These are phyloP conservation scores for Aspergillus proliferans DNA, from an alignment of 2,329 filamentous ascomycete genomes.

Conservation along the genomic window DNA sequence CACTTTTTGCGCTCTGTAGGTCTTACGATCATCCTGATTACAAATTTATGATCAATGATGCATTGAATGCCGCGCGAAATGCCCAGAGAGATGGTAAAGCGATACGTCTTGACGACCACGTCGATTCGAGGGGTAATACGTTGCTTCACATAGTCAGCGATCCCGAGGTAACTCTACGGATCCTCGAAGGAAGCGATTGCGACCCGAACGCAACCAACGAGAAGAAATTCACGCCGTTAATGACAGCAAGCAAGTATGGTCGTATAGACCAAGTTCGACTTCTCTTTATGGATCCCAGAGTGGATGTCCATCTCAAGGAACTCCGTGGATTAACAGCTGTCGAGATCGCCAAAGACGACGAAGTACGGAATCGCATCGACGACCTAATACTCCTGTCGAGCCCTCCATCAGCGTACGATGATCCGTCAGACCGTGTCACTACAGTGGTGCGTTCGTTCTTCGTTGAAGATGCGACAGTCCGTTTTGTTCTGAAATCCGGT, in stretches of 20 bases:
- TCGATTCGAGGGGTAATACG: slow-evolving; percentile 89
- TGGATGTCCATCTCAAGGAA: slow-evolving; percentile 79
- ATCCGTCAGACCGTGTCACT: slow-evolving; percentile 73
- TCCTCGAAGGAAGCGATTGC: slow-evolving; percentile 81
- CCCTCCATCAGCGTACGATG: slow-evolving; percentile 45
- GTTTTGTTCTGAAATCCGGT: slow-evolving; percentile 89
- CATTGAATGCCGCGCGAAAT: slow-evolving; percentile 64
- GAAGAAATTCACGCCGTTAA: slow-evolving; percentile 87
- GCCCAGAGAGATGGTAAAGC: slow-evolving; percentile 71
- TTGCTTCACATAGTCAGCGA: slow-evolving; percentile 94
- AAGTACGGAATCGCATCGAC: slow-evolving; percentile 92
- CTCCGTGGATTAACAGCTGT: slow-evolving; percentile 84
- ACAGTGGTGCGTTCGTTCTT: slow-evolving; percentile 94
- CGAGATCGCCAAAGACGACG: slow-evolving; percentile 94
- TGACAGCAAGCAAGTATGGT: slow-evolving; percentile 98
- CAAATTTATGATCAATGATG: slow-evolving; percentile 76
- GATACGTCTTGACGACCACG: slow-evolving; percentile 87
- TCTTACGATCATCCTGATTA: slow-evolving; percentile 93
- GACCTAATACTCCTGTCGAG: slow-evolving; percentile 81
- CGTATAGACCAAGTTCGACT: slow-evolving; percentile 86
- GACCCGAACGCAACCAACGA: slow-evolving; percentile 95
- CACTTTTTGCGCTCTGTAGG: slow-evolving; percentile 85
- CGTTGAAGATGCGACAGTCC: slow-evolving; percentile 89
- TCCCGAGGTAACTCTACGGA: slow-evolving; percentile 64
- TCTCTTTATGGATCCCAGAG: slow-evolving; percentile 78